These are phyloP conservation scores for Pisolithus marmoratus DNA, from an alignment of 768 basidiomycete genomes.

Conservation along the genomic window DNA sequence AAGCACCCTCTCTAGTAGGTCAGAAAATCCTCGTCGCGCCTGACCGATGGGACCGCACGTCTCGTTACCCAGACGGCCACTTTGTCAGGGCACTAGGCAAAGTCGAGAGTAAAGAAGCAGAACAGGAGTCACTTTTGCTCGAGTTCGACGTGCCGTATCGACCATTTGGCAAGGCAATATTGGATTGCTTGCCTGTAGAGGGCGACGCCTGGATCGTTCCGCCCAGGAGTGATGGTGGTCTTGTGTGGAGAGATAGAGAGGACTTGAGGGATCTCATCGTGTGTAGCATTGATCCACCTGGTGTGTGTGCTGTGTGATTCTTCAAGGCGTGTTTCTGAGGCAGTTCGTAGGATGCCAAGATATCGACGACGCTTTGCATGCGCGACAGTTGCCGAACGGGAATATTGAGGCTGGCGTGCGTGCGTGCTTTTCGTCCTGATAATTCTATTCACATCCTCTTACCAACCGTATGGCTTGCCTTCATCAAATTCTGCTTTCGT, in stretches of 20 bases:
- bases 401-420: constrained; percentile 97
- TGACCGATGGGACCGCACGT: constrained; percentile 84
- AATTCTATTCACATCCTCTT: neutral
- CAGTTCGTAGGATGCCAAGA: constrained; percentile 76
- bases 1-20: constrained; percentile 79
- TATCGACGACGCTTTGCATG: constrained; percentile 97
- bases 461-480: neutral
- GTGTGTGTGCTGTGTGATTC: constrained; percentile 33
- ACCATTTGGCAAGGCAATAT: constrained; percentile 92
- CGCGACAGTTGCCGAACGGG: constrained; percentile 79
- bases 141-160: constrained; percentile 96
- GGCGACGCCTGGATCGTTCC: constrained; percentile 94
- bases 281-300: constrained; percentile 96
- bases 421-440: constrained; percentile 42
- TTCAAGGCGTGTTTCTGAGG: neutral
- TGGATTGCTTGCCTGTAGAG: constrained; percentile 84
- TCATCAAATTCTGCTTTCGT: neutral
- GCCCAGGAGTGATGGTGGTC: constrained; percentile 47
- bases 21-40: constrained; percentile 97
- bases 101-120: constrained; percentile 92
- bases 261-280: constrained; percentile 83
- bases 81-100: constrained; percentile 90
- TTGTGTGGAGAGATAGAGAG: constrained; percentile 76
- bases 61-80: constrained; percentile 94
- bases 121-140: constrained; percentile 87